phyloP scores from a whole-genome alignment of 306 rosid genomes.

The Prinsepia uniflora region DNA sequence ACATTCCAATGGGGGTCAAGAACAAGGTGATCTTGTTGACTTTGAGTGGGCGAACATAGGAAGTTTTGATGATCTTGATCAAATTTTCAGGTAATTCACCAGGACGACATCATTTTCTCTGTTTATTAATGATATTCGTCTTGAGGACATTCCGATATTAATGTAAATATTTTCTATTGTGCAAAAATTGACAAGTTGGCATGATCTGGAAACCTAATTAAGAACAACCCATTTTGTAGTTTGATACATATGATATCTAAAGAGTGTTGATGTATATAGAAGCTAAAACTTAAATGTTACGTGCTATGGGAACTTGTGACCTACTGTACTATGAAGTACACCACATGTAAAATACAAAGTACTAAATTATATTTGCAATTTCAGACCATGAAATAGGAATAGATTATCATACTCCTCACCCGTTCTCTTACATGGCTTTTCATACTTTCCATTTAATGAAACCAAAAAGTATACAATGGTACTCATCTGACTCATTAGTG shows the following conservation, averaged over 20 bases:
- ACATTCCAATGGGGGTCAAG: slow-evolving; percentile 55
- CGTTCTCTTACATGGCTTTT: not conserved
- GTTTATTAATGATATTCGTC: not conserved
- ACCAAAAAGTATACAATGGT: slow-evolving; percentile 15
- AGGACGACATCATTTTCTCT: slow-evolving; percentile 10
- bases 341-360: not conserved
- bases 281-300: not conserved
- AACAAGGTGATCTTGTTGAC: slow-evolving; percentile 76
- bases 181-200: not conserved
- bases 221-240: not conserved
- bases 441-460: not conserved
- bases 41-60: slow-evolving; percentile 87
- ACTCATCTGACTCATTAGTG: slow-evolving; percentile 50
- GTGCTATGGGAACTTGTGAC: not conserved
- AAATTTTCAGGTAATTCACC: slow-evolving; percentile 70
- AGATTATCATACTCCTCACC: slow-evolving; percentile 8
- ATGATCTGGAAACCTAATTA: slow-evolving; percentile 6
- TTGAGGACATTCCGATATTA: not conserved
- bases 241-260: not conserved
- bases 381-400: not conserved
- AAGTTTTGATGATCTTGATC: slow-evolving; percentile 92
- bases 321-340: slow-evolving; percentile 2
- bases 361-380: not conserved
- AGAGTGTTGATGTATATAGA: not conserved
- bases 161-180: not conserved